Conservation (phyloP, 768 basidiomycete genomes). For the Pisolithus orientalis region DNA sequence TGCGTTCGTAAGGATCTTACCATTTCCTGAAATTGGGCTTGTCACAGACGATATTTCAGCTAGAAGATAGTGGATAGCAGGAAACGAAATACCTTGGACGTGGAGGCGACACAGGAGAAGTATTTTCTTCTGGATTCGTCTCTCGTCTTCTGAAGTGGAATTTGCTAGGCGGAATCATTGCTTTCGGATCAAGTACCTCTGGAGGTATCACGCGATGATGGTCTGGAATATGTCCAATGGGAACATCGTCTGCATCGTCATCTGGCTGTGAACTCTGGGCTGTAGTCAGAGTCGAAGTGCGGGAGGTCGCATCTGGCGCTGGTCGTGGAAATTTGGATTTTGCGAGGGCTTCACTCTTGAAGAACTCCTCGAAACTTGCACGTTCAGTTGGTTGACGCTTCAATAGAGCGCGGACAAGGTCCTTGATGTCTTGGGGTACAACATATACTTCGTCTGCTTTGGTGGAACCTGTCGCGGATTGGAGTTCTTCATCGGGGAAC, state of each 20-base stretch:
- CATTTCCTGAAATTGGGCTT: constrained; percentile 14
- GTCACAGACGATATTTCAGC: not conserved
- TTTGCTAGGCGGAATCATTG: constrained; percentile 77
- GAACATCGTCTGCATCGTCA: constrained; percentile 26
- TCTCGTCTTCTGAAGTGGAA: constrained; percentile 57
- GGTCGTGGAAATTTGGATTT: constrained; percentile 74
- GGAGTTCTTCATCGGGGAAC: constrained; percentile 87
- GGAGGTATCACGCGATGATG: constrained; percentile 71
- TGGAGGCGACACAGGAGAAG: constrained; percentile 5
- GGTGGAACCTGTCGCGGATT: constrained; percentile 12
- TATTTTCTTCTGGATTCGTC: constrained; percentile 8
- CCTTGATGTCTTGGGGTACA: constrained; percentile 81
- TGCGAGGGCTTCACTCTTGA: constrained; percentile 68
- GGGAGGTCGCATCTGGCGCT: constrained; percentile 8
- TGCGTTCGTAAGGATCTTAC: constrained; percentile 6
- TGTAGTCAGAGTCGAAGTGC: constrained; percentile 5
- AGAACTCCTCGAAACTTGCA: constrained; percentile 89
- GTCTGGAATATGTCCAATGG: constrained; percentile 51
- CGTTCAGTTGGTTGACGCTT: constrained; percentile 81
- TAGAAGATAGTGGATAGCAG: not conserved
- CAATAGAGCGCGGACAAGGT: constrained; percentile 76
- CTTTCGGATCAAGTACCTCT: constrained; percentile 73
- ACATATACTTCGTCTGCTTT: constrained; percentile 44
- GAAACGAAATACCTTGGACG: constrained; percentile 14
- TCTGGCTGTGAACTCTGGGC: constrained; percentile 17